A percentile compares a stretch with the other conserved stretches of the same genome.
These are phyloP conservation scores for Globisporangium emineosum DNA, from an alignment of 352 stramenopile genomes.

Conservation along the genomic window DNA sequence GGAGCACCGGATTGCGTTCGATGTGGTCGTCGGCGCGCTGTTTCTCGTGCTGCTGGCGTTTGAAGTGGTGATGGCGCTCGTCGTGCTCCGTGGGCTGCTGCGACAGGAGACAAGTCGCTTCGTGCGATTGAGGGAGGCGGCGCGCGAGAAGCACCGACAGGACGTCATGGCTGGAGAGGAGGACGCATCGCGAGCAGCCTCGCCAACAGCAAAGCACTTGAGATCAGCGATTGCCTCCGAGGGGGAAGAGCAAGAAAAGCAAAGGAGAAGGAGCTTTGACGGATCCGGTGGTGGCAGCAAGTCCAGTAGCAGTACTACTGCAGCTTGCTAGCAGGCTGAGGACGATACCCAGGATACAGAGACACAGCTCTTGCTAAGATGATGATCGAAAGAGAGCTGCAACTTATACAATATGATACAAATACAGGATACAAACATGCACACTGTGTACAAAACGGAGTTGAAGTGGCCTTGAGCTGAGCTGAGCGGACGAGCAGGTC, in stretches of 20 bases:
- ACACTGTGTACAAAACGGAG: too few relatives aligned
- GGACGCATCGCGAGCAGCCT: background rate
- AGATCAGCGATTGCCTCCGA: background rate
- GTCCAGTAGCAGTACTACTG: background rate
- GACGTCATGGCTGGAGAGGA: conserved; percentile 1
- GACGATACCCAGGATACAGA: too few relatives aligned
- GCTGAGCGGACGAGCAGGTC: too few relatives aligned
- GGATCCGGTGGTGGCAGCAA: too few relatives aligned
- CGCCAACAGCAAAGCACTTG: background rate
- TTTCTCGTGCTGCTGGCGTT: conserved; percentile 37
- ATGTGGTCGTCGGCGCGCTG: conserved; percentile 31
- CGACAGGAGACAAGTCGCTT: conserved; percentile 59
- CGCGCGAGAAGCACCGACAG: conserved; percentile 16
- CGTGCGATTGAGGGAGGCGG: conserved; percentile 42
- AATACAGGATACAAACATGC: too few relatives aligned
- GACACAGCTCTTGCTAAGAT: too few relatives aligned
- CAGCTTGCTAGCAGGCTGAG: background rate
- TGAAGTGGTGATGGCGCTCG: conserved; percentile 32
- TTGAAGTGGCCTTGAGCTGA: too few relatives aligned
- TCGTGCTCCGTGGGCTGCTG: conserved; percentile 53
- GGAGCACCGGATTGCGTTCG: conserved; percentile 49
- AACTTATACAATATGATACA: too few relatives aligned
- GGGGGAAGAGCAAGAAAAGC: background rate
- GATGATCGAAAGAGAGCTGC: too few relatives aligned
- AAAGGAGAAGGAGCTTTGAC: background rate